Evolutionary conservation across 257 asterid species (phyloP).

Genomic region (Paulownia fortunei): DNA sequence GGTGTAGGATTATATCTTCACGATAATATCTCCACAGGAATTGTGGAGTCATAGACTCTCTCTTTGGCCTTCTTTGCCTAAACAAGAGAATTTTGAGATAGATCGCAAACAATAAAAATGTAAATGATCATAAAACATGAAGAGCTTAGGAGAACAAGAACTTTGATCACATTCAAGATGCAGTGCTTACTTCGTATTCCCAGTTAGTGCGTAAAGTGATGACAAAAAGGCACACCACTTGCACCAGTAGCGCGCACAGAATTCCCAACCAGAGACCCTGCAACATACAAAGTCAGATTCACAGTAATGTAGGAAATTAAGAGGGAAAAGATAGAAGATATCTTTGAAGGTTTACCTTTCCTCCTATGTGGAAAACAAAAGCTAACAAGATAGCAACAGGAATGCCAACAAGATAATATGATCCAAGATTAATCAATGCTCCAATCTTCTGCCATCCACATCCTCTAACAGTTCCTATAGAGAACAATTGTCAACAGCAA

Average conservation of each 20-base stretch:
- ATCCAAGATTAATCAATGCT: constrained; percentile 85
- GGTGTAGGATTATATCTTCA: constrained; percentile 26
- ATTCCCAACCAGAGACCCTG: constrained; percentile 90
- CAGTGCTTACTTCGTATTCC: constrained; percentile 64
- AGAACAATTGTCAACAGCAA: neutral
- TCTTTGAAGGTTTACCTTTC: constrained; percentile 53
- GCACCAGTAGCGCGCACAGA: constrained; percentile 63
- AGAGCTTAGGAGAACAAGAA: neutral
- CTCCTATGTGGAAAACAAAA: constrained; percentile 66
- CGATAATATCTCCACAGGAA: constrained; percentile 55
- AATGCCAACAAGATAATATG: constrained; percentile 82
- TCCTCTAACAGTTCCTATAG: constrained; percentile 76
- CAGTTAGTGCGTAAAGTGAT: constrained; percentile 57
- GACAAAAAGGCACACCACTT: constrained; percentile 53
- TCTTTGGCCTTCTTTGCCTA: constrained; percentile 75
- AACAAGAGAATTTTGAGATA: neutral
- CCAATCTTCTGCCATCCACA: constrained; percentile 85
- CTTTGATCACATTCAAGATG: neutral
- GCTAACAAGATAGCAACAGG: constrained; percentile 72
- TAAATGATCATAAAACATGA: neutral
- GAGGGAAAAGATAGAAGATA: neutral
- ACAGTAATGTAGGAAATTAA: neutral
- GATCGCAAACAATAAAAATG: neutral
- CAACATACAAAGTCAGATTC: neutral
- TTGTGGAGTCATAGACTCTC: constrained; percentile 48